phyloP scores from a whole-genome alignment of 2,329 filamentous ascomycete species.

The Stemphylium lycopersici region DNA sequence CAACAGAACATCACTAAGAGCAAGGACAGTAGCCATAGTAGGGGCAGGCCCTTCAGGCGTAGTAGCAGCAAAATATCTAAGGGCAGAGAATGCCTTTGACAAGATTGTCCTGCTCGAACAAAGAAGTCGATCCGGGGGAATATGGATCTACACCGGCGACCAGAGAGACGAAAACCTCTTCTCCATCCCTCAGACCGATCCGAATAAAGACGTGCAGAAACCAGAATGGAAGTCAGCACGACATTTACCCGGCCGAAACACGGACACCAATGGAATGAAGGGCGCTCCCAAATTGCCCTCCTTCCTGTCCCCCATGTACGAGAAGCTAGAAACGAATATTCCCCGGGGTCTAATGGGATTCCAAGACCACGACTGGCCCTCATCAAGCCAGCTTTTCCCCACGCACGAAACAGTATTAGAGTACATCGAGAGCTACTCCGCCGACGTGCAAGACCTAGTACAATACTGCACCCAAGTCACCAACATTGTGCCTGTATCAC shows the following conservation, averaged over 20 bases:
- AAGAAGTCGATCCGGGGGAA: conserved; percentile 74
- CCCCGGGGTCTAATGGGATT: conserved; percentile 81
- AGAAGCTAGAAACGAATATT: conserved; percentile 84
- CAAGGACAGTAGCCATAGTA: conserved; percentile 74
- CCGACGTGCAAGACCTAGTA: conserved; percentile 70
- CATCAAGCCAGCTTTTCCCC: conserved; percentile 74
- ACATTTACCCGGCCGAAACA: no score
- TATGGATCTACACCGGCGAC: conserved; percentile 79
- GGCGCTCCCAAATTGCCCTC: conserved; percentile 53
- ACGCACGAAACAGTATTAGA: conserved; percentile 70
- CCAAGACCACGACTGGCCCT: conserved; percentile 70
- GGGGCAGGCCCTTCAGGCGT: conserved; percentile 84
- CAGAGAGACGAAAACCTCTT: conserved; percentile 54
- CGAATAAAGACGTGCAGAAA: conserved; percentile 65
- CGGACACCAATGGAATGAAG: not conserved
- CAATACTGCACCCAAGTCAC: conserved; percentile 73
- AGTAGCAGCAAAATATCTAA: conserved; percentile 76
- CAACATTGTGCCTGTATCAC: conserved; percentile 54
- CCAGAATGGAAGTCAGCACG: no score
- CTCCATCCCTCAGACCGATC: conserved; percentile 70
- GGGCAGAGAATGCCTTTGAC: conserved; percentile 72
- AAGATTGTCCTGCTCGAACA: conserved; percentile 83
- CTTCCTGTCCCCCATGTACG: conserved; percentile 86
- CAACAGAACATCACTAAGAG: conserved; percentile 37
- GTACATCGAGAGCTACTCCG: conserved; percentile 76